A percentile compares a stretch with the other conserved stretches of the same genome.
Conservation (phyloP, 1,139 yeast genomes). For the Pichia sp. region DNA sequence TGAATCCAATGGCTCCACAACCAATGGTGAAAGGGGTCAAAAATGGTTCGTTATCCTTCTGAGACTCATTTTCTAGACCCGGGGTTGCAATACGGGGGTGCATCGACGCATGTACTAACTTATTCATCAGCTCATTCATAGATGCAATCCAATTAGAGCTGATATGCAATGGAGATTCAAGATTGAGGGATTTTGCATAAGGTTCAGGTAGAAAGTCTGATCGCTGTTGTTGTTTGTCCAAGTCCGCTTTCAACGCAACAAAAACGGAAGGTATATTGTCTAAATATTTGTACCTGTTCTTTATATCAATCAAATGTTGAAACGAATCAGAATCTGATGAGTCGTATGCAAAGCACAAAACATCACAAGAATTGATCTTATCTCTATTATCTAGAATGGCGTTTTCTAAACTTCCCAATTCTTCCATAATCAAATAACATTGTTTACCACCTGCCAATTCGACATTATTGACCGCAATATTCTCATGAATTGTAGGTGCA, state of each 20-base stretch:
- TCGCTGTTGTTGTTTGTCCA: constrained; percentile 91
- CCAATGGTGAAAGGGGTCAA: constrained; percentile 49
- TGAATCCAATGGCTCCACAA: constrained; percentile 59
- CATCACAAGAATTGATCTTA: constrained; percentile 84
- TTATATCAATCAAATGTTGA: constrained; percentile 65
- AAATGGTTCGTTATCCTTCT: constrained; percentile 33
- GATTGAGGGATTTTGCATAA: constrained; percentile 55
- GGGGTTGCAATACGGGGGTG: constrained; percentile 76
- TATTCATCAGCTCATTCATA: constrained; percentile 74
- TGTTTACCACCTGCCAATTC: constrained; percentile 94
- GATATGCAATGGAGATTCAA: constrained; percentile 80
- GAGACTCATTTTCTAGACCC: constrained; percentile 60
- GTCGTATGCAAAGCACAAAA: constrained; percentile 81
- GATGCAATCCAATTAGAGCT: constrained; percentile 88
- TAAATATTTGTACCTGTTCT: constrained; percentile 48
- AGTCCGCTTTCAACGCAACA: constrained; percentile 90
- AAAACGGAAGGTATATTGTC: constrained; percentile 74
- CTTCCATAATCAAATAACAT: constrained; percentile 84
- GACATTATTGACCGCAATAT: constrained; percentile 85
- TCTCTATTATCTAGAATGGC: constrained; percentile 67
- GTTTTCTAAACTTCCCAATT: constrained; percentile 78
- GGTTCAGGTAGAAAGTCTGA: constrained; percentile 82
- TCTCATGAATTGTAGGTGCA: constrained; percentile 75
- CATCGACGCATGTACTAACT: constrained; percentile 82
- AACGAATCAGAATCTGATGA: constrained; percentile 95